Percentiles rank a stretch among this genome's conserved stretches.
phyloP scores from a whole-genome alignment of 2,329 filamentous ascomycete species.

The Aspergillus latus region DNA sequence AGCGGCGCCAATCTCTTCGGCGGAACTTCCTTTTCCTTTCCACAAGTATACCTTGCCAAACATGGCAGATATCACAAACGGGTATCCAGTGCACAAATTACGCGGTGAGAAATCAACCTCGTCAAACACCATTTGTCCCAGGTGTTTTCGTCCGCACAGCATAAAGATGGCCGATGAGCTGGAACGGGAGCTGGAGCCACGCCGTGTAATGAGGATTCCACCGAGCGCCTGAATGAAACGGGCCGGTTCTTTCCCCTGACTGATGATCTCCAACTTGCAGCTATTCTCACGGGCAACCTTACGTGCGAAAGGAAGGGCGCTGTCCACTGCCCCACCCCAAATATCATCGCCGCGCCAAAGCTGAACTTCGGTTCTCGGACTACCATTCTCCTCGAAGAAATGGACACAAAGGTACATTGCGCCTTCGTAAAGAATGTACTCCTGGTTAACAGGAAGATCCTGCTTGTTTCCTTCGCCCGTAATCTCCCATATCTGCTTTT shows the following conservation, averaged over 20 bases:
- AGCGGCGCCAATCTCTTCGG: constrained; percentile 85
- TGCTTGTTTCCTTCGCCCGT: constrained; percentile 75
- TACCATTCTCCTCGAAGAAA: constrained; percentile 66
- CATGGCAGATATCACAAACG: constrained; percentile 75
- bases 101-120: constrained; percentile 77
- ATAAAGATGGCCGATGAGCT: constrained; percentile 79
- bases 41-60: constrained; percentile 80
- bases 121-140: constrained; percentile 87
- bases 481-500: constrained; percentile 74
- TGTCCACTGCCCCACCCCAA: constrained; percentile 65
- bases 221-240: constrained; percentile 86
- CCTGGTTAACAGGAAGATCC: constrained; percentile 71
- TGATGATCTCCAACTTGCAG: constrained; percentile 67
- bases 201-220: constrained; percentile 80
- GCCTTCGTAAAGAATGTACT: constrained; percentile 84
- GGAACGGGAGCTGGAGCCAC: constrained; percentile 70
- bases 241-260: constrained; percentile 79
- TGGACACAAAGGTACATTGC: constrained; percentile 90
- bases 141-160: constrained; percentile 82
- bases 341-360: constrained; percentile 88
- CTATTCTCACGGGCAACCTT: constrained; percentile 72
- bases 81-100: constrained; percentile 83
- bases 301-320: constrained; percentile 72
- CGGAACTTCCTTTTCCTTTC: constrained; percentile 85
- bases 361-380: constrained; percentile 71